Conservation (phyloP, 495 filamentous ascomycete genomes). For the Penicillium coffeae region DNA sequence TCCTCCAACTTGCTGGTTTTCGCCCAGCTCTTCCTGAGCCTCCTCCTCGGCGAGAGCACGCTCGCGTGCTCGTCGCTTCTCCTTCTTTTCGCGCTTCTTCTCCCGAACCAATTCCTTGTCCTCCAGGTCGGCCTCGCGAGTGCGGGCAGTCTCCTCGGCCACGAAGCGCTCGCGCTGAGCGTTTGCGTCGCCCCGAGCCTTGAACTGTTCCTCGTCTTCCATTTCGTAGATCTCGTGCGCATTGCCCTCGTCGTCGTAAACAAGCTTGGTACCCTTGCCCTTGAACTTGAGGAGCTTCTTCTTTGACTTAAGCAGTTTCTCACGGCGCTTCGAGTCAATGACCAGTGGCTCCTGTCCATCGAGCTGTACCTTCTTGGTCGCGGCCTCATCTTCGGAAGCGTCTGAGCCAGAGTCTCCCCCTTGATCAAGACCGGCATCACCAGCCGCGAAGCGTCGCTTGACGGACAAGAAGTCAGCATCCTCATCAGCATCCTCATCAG, state of each 20-base stretch:
- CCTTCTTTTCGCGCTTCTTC: constrained; percentile 80
- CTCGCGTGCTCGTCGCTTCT: constrained; percentile 79
- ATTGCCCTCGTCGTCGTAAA: constrained; percentile 90
- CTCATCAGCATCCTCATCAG: constrained; percentile 51
- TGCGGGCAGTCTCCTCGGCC: constrained; percentile 64
- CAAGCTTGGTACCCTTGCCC: constrained; percentile 72
- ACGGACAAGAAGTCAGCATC: constrained; percentile 83
- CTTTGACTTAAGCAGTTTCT: constrained; percentile 90
- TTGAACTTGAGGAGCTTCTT: constrained; percentile 89
- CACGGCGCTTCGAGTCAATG: constrained; percentile 87
- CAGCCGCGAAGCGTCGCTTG: constrained; percentile 71
- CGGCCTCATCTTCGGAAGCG: constrained; percentile 17
- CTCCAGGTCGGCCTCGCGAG: constrained; percentile 70
- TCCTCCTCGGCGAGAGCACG: constrained; percentile 44
- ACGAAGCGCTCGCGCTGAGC: constrained; percentile 73
- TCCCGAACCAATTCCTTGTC: constrained; percentile 78
- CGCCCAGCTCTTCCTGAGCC: constrained; percentile 37
- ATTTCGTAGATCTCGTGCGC: constrained; percentile 83
- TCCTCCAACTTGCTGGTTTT: constrained; percentile 25
- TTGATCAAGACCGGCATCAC: constrained; percentile 32
- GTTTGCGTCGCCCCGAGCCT: constrained; percentile 65
- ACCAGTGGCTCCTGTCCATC: constrained; percentile 62
- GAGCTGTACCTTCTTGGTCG: constrained; percentile 39
- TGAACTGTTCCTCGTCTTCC: constrained; percentile 76
- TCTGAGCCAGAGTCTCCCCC: constrained; percentile 18